These are phyloP conservation scores for Verticillium tricorpus DNA, from an alignment of 2,329 filamentous ascomycete species.

Conservation along the genomic window DNA sequence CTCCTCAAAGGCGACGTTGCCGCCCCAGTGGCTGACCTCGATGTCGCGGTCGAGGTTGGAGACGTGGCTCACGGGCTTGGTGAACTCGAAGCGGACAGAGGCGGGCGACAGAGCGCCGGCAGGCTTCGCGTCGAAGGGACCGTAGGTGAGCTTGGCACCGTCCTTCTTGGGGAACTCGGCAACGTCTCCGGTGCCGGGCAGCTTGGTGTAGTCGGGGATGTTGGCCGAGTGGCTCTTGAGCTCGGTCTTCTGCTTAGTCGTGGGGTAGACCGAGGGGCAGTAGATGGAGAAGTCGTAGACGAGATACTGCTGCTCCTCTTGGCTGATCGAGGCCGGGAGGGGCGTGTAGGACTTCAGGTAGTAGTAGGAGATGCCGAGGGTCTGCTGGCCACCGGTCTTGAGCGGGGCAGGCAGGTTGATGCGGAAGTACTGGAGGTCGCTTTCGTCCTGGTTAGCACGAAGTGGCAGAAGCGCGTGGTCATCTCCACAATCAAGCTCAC, in stretches of 20 bases:
- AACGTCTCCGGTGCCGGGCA: conserved; percentile 54
- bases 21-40: conserved; percentile 97
- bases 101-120: conserved; percentile 70
- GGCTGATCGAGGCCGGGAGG: conserved; percentile 76
- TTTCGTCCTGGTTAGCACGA: conserved; percentile 25
- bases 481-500: conserved; percentile 29
- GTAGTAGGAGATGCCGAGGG: conserved; percentile 81
- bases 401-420: conserved; percentile 75
- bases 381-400: conserved; percentile 71
- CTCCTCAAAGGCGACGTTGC: conserved; percentile 93
- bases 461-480: conserved; percentile 3
- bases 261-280: conserved; percentile 76
- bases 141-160: conserved; percentile 83
- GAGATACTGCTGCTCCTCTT: conserved; percentile 83
- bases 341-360: conserved; percentile 74
- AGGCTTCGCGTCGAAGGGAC: conserved; percentile 78
- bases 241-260: conserved; percentile 94
- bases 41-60: conserved; percentile 80
- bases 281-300: conserved; percentile 83
- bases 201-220: conserved; percentile 79
- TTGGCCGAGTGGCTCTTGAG: conserved; percentile 77
- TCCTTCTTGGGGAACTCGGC: conserved; percentile 72
- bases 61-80: conserved; percentile 80
- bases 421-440: conserved; percentile 76
- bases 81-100: conserved; percentile 89